Evolutionary conservation across 352 stramenopile species (phyloP), one percentile per base, ranked within the genome.

Genomic region (Phytophthora pseudosyringae): DNA sequence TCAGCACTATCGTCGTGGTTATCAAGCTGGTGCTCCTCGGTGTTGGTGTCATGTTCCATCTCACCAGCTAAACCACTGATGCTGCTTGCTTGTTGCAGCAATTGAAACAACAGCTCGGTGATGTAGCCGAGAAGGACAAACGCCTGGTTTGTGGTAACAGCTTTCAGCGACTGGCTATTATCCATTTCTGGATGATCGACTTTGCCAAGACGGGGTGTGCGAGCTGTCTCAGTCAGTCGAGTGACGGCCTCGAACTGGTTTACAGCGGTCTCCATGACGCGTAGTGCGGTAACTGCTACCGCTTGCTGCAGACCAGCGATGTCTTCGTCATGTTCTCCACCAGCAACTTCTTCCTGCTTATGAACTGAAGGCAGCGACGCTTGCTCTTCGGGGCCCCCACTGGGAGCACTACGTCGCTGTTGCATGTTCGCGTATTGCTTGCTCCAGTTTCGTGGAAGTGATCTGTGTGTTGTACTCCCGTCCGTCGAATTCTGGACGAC

Each of bases 391-490:
- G 32, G 7, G 0, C 56, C 67, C 21, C 44, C 15, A 32, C 38
- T 78, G 4, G 69, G 31, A 7, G 64, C 78, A 15, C 59, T 65
- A 28, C 71, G 69, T 33, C 69, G 71, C n/a, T 75, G 66, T 16
- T 71, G 59, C 3, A 61, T 46, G 5, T 33, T 67, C 3, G 62
- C 46, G 40, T 87, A 77, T 21, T 80, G 78, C 43, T 93, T 93
- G 9, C 72, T 82, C 84, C 84, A 91, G 32, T 83, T 89, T 4
- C 82, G 78, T 10, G 84, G 84, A 29, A 91, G 64, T 3, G 84
- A 72, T 16, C 46, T 73, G 21, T 72, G 40, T 9, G 43, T 32
- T 32, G 55, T 39, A 61, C 28, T 60, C 6, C 57, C 53, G 33
- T 59, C 51, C 8, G 40, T 21, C 8, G 28, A 35, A 32, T 41